Percentiles rank a stretch among this genome's conserved stretches.
phyloP scores from a whole-genome alignment of 106 monocot genomes.

The Cymbidium sinense region DNA sequence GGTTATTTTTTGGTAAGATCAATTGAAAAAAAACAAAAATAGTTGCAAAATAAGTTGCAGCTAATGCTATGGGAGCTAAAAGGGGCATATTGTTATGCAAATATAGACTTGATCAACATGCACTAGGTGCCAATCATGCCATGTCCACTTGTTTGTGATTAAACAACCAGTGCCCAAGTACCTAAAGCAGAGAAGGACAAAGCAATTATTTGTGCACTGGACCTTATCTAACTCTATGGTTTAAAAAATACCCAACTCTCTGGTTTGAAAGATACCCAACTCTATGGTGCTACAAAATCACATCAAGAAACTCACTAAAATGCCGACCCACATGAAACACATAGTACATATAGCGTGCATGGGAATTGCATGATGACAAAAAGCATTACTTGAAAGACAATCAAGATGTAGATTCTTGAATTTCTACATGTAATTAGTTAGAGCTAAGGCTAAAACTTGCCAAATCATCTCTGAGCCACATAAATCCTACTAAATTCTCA shows the following conservation, averaged over 20 bases:
- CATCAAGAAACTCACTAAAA: neutral
- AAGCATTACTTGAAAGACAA: neutral
- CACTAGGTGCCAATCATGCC: neutral
- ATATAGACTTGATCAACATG: neutral
- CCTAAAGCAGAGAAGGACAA: neutral
- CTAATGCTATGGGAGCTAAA: neutral
- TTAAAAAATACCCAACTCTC: constrained; percentile 1
- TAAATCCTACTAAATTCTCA: no score
- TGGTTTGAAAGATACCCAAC: neutral
- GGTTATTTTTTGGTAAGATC: neutral
- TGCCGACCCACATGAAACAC: neutral
- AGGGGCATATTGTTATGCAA: neutral
- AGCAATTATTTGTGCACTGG: neutral
- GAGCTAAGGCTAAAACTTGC: neutral
- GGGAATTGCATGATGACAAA: neutral
- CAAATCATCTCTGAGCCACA: no score
- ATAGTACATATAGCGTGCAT: neutral
- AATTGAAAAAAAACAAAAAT: neutral
- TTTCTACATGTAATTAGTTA: neutral
- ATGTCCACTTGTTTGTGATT: neutral
- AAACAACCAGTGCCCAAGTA: neutral
- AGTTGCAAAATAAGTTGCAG: neutral
- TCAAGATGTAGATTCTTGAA: neutral
- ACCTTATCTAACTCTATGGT: no score
- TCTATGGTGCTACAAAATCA: constrained; percentile 2